These are phyloP conservation scores for Stagonosporopsis vannaccii DNA, from an alignment of 2,329 filamentous ascomycete genomes.

Conservation along the genomic window DNA sequence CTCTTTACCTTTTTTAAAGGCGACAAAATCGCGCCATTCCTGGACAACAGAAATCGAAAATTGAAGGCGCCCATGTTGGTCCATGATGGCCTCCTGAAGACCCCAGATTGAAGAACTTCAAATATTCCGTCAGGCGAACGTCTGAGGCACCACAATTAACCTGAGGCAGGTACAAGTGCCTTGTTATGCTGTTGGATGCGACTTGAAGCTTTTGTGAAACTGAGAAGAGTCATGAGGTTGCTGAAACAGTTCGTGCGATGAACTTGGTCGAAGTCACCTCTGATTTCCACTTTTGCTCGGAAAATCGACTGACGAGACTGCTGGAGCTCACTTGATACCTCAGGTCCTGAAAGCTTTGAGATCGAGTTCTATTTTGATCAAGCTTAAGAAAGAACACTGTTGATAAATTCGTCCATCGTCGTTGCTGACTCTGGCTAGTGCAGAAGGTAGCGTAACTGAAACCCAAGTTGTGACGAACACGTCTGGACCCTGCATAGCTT, in stretches of 20 bases:
- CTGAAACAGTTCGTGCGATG: conserved; percentile 22
- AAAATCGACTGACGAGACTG: background rate
- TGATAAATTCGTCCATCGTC: conserved; percentile 17
- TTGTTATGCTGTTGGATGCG: conserved; percentile 15
- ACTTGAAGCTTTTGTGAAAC: conserved; percentile 33
- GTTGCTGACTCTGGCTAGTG: conserved; percentile 12
- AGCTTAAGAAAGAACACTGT: background rate
- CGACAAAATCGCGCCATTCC: background rate
- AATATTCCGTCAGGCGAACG: background rate
- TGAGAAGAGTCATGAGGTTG: conserved; percentile 24
- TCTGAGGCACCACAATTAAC: conserved; percentile 2
- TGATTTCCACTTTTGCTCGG: background rate
- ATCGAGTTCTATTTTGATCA: background rate
- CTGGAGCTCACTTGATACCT: no score
- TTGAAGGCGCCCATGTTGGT: background rate
- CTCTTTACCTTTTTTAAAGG: background rate
- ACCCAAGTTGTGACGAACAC: conserved; percentile 28
- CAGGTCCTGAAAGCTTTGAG: no score
- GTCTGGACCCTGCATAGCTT: conserved; percentile 20
- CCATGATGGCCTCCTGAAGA: background rate
- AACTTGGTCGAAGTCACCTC: conserved; percentile 1
- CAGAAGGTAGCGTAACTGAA: conserved; percentile 9
- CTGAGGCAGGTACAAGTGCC: conserved; percentile 12
- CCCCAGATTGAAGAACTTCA: background rate
- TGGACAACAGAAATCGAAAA: background rate